phyloP scores from a whole-genome alignment of 2,329 filamentous ascomycete species.

The Paramyrothecium sp. region DNA sequence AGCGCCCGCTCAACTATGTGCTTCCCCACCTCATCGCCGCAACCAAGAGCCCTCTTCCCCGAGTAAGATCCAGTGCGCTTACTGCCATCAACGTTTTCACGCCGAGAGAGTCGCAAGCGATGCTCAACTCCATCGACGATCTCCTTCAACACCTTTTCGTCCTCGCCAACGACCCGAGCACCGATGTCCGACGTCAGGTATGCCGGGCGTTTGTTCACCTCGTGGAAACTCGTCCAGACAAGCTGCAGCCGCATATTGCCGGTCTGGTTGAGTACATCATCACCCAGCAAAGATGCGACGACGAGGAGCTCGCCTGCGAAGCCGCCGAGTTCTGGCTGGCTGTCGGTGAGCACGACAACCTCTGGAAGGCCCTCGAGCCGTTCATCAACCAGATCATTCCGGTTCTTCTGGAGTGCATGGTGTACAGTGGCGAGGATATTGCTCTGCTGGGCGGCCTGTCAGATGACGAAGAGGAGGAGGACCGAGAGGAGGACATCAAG shows the following conservation, averaged over 20 bases:
- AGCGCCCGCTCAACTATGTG: slow-evolving; percentile 83
- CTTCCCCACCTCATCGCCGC: slow-evolving; percentile 90
- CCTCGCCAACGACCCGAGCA: slow-evolving; percentile 71
- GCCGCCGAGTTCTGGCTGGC: slow-evolving; percentile 98
- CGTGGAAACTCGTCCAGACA: slow-evolving; percentile 86
- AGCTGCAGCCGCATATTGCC: slow-evolving; percentile 82
- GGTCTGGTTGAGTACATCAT: slow-evolving; percentile 93
- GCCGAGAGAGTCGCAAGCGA: slow-evolving; percentile 76
- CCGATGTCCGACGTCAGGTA: slow-evolving; percentile 87
- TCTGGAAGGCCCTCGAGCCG: slow-evolving; percentile 74
- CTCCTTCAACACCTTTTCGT: slow-evolving; percentile 82
- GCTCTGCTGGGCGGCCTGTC: slow-evolving; percentile 78
- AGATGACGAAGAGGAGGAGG: slow-evolving; percentile 88
- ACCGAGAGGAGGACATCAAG: slow-evolving; percentile 86
- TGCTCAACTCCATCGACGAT: slow-evolving; percentile 76
- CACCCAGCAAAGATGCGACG: slow-evolving; percentile 80
- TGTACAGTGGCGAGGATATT: slow-evolving; percentile 94
- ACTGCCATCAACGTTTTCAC: slow-evolving; percentile 91
- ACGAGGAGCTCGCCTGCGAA: slow-evolving; percentile 88
- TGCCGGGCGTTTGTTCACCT: slow-evolving; percentile 91
- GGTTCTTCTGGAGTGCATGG: slow-evolving; percentile 89
- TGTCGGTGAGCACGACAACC: slow-evolving; percentile 79
- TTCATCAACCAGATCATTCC: slow-evolving; percentile 85
- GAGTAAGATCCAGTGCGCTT: slow-evolving; percentile 77
- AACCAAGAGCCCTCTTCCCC: slow-evolving; percentile 71